phyloP scores from a whole-genome alignment of 2,329 filamentous ascomycete genomes.

The Verticillium longisporum region DNA sequence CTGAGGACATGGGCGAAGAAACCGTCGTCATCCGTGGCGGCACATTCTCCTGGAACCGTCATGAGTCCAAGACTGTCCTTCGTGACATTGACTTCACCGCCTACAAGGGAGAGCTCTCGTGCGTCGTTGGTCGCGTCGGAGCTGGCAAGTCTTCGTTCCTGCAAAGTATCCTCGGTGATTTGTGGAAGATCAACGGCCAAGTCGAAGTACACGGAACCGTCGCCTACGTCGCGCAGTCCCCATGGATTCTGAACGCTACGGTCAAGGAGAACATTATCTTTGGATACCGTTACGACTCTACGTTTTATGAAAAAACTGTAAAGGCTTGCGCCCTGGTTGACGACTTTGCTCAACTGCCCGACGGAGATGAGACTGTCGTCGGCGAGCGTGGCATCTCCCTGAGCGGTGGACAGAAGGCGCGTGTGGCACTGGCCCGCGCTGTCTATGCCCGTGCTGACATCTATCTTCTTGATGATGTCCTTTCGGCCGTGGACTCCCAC shows the following conservation, averaged over 20 bases:
- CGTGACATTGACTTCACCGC: slow-evolving; percentile 82
- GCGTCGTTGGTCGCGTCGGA: slow-evolving; percentile 90
- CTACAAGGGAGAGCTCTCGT: slow-evolving; percentile 87
- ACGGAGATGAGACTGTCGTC: slow-evolving; percentile 94
- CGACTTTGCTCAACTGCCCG: slow-evolving; percentile 86
- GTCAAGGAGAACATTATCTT: slow-evolving; percentile 97
- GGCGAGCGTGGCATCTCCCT: slow-evolving; percentile 95
- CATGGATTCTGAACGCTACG: slow-evolving; percentile 97
- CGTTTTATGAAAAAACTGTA: slow-evolving; percentile 90
- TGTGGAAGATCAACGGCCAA: slow-evolving; percentile 82
- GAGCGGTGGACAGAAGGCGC: slow-evolving; percentile 92
- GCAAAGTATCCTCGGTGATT: slow-evolving; percentile 79
- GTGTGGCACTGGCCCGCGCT: slow-evolving; percentile 83
- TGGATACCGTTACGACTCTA: slow-evolving; percentile 85
- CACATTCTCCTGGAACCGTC: slow-evolving; percentile 90
- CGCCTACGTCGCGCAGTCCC: slow-evolving; percentile 86
- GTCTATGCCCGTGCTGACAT: slow-evolving; percentile 97
- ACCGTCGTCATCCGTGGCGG: slow-evolving; percentile 76
- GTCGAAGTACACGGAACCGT: slow-evolving; percentile 76
- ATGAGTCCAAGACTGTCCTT: slow-evolving; percentile 64
- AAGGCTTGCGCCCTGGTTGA: slow-evolving; percentile 85
- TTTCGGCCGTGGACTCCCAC: slow-evolving; percentile 97
- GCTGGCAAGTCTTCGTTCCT: slow-evolving; percentile 91
- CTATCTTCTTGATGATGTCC: slow-evolving; percentile 86
- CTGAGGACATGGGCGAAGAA: slow-evolving; percentile 75